Conservation (phyloP, 1,139 yeast species). For the Geotrichum phurueaensis region DNA sequence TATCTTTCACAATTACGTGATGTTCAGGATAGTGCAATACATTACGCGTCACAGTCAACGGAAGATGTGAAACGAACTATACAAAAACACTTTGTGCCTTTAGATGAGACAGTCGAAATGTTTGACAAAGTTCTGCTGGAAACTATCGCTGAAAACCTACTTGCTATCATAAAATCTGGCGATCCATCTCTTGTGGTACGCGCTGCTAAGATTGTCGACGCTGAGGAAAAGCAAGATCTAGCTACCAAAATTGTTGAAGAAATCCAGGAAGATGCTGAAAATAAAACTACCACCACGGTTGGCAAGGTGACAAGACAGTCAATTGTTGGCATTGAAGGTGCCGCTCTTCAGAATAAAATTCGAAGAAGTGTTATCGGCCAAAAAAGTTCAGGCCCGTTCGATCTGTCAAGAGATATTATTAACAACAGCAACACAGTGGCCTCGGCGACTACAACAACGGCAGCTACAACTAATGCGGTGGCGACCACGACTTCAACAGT, state of each 20-base stretch:
- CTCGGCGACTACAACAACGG: not conserved
- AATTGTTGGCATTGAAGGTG: constrained; percentile 11
- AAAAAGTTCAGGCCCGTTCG: constrained; percentile 11
- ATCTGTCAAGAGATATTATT: constrained; percentile 5
- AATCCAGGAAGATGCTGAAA: constrained; percentile 31
- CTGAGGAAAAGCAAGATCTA: constrained; percentile 73
- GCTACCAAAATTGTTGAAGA: constrained; percentile 49
- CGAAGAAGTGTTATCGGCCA: constrained; percentile 11
- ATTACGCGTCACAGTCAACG: constrained; percentile 48
- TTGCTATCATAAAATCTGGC: constrained; percentile 64
- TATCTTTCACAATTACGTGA: constrained; percentile 66
- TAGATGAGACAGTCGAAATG: constrained; percentile 45
- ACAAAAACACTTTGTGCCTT: constrained; percentile 50
- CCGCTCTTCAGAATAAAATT: constrained; percentile 9
- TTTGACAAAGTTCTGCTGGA: constrained; percentile 64
- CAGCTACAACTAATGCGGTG: not conserved
- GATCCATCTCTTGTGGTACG: constrained; percentile 65
- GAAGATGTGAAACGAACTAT: constrained; percentile 71
- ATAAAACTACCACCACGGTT: constrained; percentile 3
- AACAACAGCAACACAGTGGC: constrained; percentile 1
- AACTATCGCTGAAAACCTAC: constrained; percentile 54
- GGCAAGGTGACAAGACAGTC: constrained; percentile 5
- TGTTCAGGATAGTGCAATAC: constrained; percentile 65
- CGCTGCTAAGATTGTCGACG: constrained; percentile 68
- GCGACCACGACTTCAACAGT: not conserved